Evolutionary conservation across 352 stramenopile species (phyloP).

Genomic region (Phytophthora litchii): DNA sequence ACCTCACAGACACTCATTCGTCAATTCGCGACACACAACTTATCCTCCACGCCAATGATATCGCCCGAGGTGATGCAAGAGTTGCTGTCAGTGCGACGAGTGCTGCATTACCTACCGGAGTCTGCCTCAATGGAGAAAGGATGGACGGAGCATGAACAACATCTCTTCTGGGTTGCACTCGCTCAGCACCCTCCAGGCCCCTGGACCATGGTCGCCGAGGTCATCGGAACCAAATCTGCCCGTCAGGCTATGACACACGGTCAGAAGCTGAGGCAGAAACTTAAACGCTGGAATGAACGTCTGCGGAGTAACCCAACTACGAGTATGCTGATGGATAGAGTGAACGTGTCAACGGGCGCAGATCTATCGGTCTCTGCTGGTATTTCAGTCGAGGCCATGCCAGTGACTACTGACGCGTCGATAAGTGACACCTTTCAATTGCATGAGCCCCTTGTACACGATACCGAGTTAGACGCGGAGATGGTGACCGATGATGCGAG

Average conservation of each 20-base stretch:
- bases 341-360: conserved; percentile 11
- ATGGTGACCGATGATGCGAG: conserved; percentile 13
- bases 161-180: conserved; percentile 53
- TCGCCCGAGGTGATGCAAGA: conserved; percentile 42
- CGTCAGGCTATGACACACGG: conserved; percentile 57
- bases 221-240: conserved; percentile 52
- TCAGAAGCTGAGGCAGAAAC: conserved; percentile 60
- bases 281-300: conserved; percentile 49
- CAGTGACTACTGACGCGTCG: neutral
- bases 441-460: neutral
- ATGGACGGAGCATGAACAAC: conserved; percentile 42
- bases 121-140: conserved; percentile 32
- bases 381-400: conserved; percentile 12
- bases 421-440: neutral
- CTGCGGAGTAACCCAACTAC: conserved; percentile 31
- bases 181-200: conserved; percentile 45
- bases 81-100: conserved; percentile 30
- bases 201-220: conserved; percentile 52
- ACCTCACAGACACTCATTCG: conserved; percentile 13
- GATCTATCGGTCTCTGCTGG: conserved; percentile 7
- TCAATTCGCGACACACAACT: conserved; percentile 17
- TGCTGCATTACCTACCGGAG: conserved; percentile 35
- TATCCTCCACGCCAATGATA: conserved; percentile 20
- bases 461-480: neutral
- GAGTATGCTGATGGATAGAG: conserved; percentile 27